Evolutionary conservation across 73 alveolate species (phyloP), one percentile per base, ranked within the genome.

Genomic region (Breviolum minutum): DNA sequence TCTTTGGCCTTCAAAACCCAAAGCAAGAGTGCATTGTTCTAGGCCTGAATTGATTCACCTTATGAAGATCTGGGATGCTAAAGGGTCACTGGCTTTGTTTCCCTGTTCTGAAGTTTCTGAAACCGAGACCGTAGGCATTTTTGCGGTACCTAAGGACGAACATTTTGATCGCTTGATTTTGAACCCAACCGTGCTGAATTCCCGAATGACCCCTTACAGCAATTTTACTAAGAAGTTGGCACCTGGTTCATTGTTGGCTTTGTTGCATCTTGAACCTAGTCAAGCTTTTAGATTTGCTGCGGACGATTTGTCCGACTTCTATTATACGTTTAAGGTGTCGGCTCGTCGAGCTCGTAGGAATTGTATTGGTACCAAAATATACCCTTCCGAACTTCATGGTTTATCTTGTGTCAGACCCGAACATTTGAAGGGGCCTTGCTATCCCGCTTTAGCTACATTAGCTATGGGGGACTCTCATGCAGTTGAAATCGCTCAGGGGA

Each of bases 391-490:
- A 24, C 16, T 3, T 48, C 24, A 5, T 0, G 24, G 86, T 8
- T 27, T 85, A 11, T 0, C 12, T 32, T 81, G 66, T 16, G 16
- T 22, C 8, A 40, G 32, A 6, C 54, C 54, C 89, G 29, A 12
- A 5, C 30, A 8, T 27, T 40, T 6, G 2, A 2, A 40, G 0
- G 63, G 48, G 3, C 89, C 40, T 0, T 64, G 19, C 24, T 54
- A 32, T 6, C 77, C 69, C 10, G 13, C 63, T 0, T 27, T 93
- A 11, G 63, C 63, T 24, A 63, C 92, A 4, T 0, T 93, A 4
- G 98, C 98, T 2, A 93, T 93, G 98, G 98, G 98, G 0, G 98
- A 93, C 8, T 5, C 26, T 24, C 69, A 32, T 0, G 98, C 98
- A 3, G 92, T 77, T 5, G 98, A 93, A 48, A 64, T 77, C 6